Base-by-base conservation (phyloP, 805 yeast genomes). In the Candida insectorum region DNA sequence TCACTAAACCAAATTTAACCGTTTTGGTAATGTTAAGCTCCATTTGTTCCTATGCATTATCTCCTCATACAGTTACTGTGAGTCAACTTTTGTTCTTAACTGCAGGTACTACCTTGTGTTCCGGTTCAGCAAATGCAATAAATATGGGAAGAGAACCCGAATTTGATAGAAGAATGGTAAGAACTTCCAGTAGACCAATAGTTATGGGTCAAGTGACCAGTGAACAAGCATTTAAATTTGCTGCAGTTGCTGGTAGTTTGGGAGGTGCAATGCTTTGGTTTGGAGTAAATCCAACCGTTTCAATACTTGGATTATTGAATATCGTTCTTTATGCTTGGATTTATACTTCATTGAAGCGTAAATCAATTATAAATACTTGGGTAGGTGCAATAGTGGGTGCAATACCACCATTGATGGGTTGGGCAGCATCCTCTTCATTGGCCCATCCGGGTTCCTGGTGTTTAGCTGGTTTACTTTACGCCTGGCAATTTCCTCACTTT, bases 311-410 rank as follows among this genome's bases (percentile, higher is more conserved):
- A 2, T 72, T 77, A 1, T 51, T 77, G 5, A 93, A 93, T 56
- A 86, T 93, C 31, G 77, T 75, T 1, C 69, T 93, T 8, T 93
- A 93, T 52, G 79, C 94, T 0, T 89, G 97, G 84, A 59, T 82
- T 0, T 93, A 93, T 62, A 93, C 98, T 0, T 82, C 96, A 0
- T 62, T 93, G 55, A 93, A 93, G 54, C 73, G 98, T 36, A 76
- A 71, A 39, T 80, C 85, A 16, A 91, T 93, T 32, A 56, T 85
- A 25, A 93, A 93, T 58, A 93, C 98, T 0, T 93, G 98, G 98
- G 93, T 93, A 3, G 98, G 98, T 13, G 98, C 98, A 0, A 56
- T 93, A n/a, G 98, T 93, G 4, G 98, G 98, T 4, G 98, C 97
- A 0, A 85, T 93, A 29, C 98, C 98, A 0, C 98, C 98, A 14